Base-by-base conservation (phyloP, 345 rosid species). In the Hypericum perforatum region DNA sequence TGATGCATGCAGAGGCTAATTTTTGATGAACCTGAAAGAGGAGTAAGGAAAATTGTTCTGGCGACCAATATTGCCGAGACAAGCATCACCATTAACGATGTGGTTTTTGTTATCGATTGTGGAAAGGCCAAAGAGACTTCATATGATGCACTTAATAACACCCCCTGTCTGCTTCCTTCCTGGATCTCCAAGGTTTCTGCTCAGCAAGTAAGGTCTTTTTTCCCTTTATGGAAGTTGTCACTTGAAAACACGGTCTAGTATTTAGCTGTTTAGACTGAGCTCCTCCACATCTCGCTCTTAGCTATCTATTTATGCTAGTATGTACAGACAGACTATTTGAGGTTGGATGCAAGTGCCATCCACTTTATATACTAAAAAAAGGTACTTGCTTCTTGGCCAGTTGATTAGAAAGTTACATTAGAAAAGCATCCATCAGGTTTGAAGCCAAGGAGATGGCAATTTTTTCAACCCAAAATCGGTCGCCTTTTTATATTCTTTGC, bases 1-100 rank as follows among this genome's bases (percentile, higher is more conserved):
- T 22, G 46, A 59, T 70, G 39, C 54, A 37, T 67, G 79, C 82
- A 86, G 98, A 86, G 82, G 64, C 69, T 82, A 66, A 90, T 90
- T 76, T 90, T 90, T 79, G 91, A 90, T 59, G 77, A 71, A 68
- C 79, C 95, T 52, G 78, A 80, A 52, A 63, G 59, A 70, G 97
- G 91, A 59, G 87, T 82, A 57, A 76, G 96, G 64, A 90, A 90
- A 75, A 78, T 90, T 52, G 91, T 90, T 55, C 77, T 90, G 13
- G 82, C 94, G 47, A 90, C 97, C 14, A 90, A 90, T 74, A 90
- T 90, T 63, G 89, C 97, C 16, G 97, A 90, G 82, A 90, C 97
- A 54, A 86, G 97, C 78, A 86, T 90, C 73, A 90, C 95, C 29
- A 82, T 90, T 44, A 77, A 84, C 62, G 97, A 90, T 64, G 84